Base-by-base conservation (phyloP, 305 asterid species). In the Fraxinus floribunda region DNA sequence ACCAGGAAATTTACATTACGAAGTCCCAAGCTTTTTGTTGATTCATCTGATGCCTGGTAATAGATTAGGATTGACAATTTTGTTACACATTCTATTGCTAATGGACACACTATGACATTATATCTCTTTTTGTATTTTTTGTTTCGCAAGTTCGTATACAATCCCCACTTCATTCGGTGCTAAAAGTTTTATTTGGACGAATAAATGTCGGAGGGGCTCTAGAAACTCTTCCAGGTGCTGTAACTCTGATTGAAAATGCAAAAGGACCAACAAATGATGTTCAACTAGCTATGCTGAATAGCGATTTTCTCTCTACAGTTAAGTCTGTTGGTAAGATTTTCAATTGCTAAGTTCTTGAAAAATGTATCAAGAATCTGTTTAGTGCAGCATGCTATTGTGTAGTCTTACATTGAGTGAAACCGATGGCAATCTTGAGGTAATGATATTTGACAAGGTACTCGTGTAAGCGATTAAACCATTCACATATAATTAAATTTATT, bases 241-340 rank as follows among this genome's bases (percentile, higher is more conserved):
- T 84, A 90, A 90, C 46, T 82, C 97, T 97, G 74, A 81, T 93
- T 80, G 91, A 87, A 82, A 92, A 89, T 81, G 91, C 87, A 82
- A 92, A 85, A 88, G 89, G 82, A 52, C 20, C 20, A 4, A 16
- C 16, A 16, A 52, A 52, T 16, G 62, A 13, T 3, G 20, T 52
- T 16, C 7, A 52, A 16, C 64, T 20, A 52, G 64, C 64, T 52
- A 11, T 15, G 5, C 20, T 52, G 24, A 96, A 96, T 83, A 89
- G 95, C 77, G 97, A 94, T 88, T 88, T 96, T 79, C 97, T 95
- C 78, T 93, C 98, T 35, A 89, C 94, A 85, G 99, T 81, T 94
- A 91, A 93, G 95, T 86, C 88, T 93, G 83, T 88, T 96, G 98
- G 99, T 96, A 88, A 89, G 92, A 46, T 71, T 83, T 41, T 52